Evolutionary conservation across 371 early-diverging fungal species (phyloP), one percentile per base, ranked within the genome.

Genomic region (Rhizopus sp.): DNA sequence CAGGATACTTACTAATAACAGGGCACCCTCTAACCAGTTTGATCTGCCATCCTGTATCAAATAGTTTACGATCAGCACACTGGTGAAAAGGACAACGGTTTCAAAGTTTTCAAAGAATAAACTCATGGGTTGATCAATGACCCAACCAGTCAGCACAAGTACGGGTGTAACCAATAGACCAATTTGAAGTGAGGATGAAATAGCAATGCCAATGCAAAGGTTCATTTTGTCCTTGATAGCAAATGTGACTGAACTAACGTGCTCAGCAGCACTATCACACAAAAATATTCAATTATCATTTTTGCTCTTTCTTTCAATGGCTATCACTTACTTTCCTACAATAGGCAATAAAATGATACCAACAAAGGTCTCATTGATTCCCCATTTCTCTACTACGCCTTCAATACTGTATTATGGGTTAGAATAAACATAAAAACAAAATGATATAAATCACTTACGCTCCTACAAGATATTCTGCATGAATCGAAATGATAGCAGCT

Each of bases 211-310:
- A 49, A 97, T 81, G 13, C 89, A 82, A 46, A 93, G 70, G 55
- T 96, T 93, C 93, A 96, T 93, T 76, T 95, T 94, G 81, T 95
- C 84, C 61, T 90, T 85, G 70, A 91, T 81, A 1, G 96, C 93
- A 38, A 89, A 86, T 2, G 88, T 86, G 16, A 94, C 88, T 0
- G 94, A 91, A 17, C 89, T 89, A 39, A 90, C 86, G 69, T 96
- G 93, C 41, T 80, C 80, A 23, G 80, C 80, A 46, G 80, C 80
- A 64, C 73, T 77, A 54, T 15, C 9, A 50, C 32, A 15, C 4
- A 44, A 33, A 40, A 41, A 39, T 3, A 13, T 29, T 37, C 3
- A 39, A 13, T 38, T 12, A 34, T 45, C 13, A 53, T 12, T 3
- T 8, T 7, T 42, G 2, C 9, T 9, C 32, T 12, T 31, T 46